Base-by-base conservation (phyloP, 1,284 basidiomycete species). In the Tilletia indica region DNA sequence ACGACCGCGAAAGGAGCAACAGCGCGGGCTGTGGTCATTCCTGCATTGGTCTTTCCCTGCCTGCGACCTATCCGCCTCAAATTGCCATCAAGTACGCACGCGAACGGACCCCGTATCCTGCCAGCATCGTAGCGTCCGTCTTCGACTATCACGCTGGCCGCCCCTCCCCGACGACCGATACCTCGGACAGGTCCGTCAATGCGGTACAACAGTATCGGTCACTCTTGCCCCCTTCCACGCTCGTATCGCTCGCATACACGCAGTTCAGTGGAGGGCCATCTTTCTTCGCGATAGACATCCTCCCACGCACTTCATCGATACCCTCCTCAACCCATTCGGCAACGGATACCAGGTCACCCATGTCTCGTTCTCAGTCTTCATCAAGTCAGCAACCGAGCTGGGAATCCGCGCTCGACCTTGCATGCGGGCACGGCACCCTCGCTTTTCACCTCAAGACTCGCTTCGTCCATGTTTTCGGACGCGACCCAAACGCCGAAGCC, bases 401-500 rank as follows among this genome's bases (percentile, higher is more conserved):
- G 51, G 51, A 54, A 19, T 54, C 51, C 31, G 51, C 51, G n/a
- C 16, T 54, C 8, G 51, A 54, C 19, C 51, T 54, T 25, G 51
- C 51, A n/a, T 54, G 51, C 51, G 51, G 51, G 8, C 51, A 54
- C 16, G 51, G 51, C 6, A 19, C 51, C 19, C 51, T 54, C 11
- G 51, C 51, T 25, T 54, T 54, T 25, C 51, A 54, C 51, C 51
- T 54, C 16, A 54, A 54, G 8, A 54, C 51, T 25, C 51, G 51
- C 51, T 54, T 54, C 51, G 51, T 25, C 8, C 51, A 54, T n/a
- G 51, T 54, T 8, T 54, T n/a, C 19, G 51, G 51, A 8, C 51
- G 51, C 3, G 51, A 54, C 51, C 51, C 51, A 54, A 25, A 54
- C 51, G 51, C 51, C 19, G 51, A 54, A 19, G 51, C 51, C 31